These are phyloP conservation scores for Eudorina sp. DNA, from an alignment of 139 green algal species.

Conservation along the genomic window DNA sequence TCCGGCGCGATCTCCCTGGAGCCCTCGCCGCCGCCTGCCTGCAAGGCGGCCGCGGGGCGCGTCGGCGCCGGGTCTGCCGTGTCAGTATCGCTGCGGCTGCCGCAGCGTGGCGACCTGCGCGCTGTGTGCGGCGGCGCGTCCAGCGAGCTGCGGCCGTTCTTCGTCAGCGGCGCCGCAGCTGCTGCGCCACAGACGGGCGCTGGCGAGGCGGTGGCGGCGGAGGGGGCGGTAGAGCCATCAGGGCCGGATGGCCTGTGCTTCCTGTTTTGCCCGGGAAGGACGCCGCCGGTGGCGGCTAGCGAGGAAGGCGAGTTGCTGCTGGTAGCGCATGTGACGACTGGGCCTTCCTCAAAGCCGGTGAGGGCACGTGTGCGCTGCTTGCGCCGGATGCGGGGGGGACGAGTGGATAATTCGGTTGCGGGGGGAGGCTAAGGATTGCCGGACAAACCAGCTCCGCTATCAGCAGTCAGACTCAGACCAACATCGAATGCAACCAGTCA, in stretches of 20 bases:
- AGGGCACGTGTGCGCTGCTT: no score
- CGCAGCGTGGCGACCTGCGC: background rate
- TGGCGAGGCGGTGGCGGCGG: background rate
- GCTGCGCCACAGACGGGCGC: background rate
- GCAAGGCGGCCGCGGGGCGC: background rate
- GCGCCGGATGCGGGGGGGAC: no score
- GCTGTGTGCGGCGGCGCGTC: background rate
- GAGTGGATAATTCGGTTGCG: no score
- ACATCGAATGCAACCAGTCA: no score
- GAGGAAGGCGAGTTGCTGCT: background rate
- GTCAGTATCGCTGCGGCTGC: background rate
- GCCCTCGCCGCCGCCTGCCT: background rate
- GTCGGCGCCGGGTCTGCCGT: background rate
- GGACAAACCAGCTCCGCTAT: no score
- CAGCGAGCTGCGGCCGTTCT: constrained; percentile 7
- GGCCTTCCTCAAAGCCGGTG: background rate
- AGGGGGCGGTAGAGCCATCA: background rate
- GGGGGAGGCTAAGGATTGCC: no score
- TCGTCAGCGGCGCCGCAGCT: background rate
- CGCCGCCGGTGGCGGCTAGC: background rate
- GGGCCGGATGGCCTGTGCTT: background rate
- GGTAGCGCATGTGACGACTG: background rate
- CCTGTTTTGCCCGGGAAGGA: constrained; percentile 4
- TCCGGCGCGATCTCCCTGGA: constrained; percentile 19
- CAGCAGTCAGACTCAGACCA: no score